phyloP scores from a whole-genome alignment of 1,284 basidiomycete species.

The Sphaerobolus stellatus region DNA sequence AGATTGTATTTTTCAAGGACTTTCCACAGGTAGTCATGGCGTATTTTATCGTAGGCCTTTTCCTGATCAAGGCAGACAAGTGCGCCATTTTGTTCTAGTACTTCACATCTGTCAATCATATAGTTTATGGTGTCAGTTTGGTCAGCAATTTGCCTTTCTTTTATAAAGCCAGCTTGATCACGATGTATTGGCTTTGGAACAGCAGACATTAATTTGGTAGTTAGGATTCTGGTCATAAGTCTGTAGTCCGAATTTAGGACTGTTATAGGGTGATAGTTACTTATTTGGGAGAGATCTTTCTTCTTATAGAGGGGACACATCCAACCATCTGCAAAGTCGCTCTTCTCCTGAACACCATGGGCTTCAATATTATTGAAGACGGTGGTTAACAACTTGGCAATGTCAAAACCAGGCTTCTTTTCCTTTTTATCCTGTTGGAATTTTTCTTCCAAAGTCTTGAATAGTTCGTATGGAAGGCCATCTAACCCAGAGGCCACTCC shows the following conservation, averaged over 20 bases:
- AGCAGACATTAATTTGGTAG: not conserved
- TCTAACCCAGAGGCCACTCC: slow-evolving; percentile 16
- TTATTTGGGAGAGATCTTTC: not conserved
- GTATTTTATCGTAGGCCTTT: not conserved
- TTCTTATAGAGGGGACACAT: not conserved
- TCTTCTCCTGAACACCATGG: slow-evolving; percentile 11
- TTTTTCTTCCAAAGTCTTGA: slow-evolving; percentile 7
- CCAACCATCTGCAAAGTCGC: slow-evolving; percentile 30
- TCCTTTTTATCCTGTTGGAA: not conserved
- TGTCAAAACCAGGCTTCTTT: not conserved
- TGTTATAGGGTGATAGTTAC: not conserved
- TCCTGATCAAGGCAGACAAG: not conserved
- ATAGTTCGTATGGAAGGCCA: slow-evolving; percentile 20
- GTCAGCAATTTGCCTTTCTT: not conserved
- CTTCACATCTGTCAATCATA: not conserved
- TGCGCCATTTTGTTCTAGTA: not conserved
- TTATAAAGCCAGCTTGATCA: not conserved
- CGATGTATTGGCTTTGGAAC: not conserved
- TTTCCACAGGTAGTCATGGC: not conserved
- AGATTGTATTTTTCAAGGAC: not conserved
- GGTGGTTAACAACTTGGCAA: not conserved
- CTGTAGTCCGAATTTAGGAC: not conserved
- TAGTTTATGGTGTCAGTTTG: not conserved
- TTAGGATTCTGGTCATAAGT: not conserved
- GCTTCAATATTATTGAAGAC: slow-evolving; percentile 18